phyloP scores from a whole-genome alignment of 2,329 filamentous ascomycete species.

The Sclerotinia minor region DNA sequence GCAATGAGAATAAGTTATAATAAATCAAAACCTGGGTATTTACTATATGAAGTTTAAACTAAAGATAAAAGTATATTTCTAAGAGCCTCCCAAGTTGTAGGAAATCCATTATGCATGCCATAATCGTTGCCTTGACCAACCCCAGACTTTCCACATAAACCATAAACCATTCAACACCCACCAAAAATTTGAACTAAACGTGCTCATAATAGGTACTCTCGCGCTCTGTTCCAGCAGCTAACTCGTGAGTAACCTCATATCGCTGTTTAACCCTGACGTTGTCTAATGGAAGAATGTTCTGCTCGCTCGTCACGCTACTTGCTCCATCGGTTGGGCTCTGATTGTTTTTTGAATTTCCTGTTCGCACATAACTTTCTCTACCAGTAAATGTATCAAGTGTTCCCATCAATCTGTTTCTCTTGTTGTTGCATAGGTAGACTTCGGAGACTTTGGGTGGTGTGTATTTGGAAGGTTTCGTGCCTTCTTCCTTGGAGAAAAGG shows the following conservation, averaged over 20 bases:
- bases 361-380: background rate
- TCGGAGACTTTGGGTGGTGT: background rate
- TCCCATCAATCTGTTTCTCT: background rate
- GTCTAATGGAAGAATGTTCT: constrained; percentile 7
- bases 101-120: background rate
- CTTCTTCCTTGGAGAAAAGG: constrained; percentile 7
- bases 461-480: background rate
- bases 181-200: background rate
- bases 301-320: constrained; percentile 8
- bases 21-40: background rate
- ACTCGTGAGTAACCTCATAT: constrained; percentile 8
- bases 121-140: background rate
- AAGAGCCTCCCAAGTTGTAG: background rate
- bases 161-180: background rate
- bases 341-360: background rate
- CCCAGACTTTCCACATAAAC: background rate
- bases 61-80: background rate
- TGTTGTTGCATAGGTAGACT: background rate
- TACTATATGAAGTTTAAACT: background rate
- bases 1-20: background rate
- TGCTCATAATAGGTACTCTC: background rate
- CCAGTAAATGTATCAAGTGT: constrained; percentile 1
- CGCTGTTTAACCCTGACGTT: constrained; percentile 1
- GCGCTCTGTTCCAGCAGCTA: background rate
- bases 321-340: constrained; percentile 1